Evolutionary conservation across 306 rosid genomes (phyloP).

Genomic region (Ziziphus jujuba): DNA sequence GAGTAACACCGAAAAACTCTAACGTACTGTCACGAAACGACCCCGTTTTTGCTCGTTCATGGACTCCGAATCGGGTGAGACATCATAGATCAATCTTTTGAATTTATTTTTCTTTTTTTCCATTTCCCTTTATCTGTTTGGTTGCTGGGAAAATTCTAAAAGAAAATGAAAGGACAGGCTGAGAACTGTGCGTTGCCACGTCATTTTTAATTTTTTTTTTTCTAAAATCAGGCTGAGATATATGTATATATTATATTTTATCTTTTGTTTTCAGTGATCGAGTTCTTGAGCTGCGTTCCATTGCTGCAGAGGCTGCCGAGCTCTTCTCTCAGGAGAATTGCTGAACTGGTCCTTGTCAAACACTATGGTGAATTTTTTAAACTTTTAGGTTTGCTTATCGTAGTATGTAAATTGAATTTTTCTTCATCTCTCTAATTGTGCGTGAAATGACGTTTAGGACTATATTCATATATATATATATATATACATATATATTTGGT

Average conservation of each 20-base stretch:
- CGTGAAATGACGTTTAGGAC: too few species aligned
- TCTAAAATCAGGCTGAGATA: too few species aligned
- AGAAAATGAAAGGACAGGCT: background rate
- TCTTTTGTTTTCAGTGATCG: slow-evolving; percentile 55
- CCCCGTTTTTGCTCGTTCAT: background rate
- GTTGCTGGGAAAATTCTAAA: background rate
- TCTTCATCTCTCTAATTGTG: too few species aligned
- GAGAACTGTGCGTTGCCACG: background rate
- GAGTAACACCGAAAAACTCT: too few species aligned
- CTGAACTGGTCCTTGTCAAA: slow-evolving; percentile 54
- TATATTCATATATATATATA: too few species aligned
- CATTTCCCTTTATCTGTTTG: background rate
- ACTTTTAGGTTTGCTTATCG: too few species aligned
- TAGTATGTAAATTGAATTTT: too few species aligned
- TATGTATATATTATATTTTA: background rate
- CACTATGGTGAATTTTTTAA: slow-evolving; percentile 47
- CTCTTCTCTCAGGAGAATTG: slow-evolving; percentile 61
- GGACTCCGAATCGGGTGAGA: slow-evolving; percentile 31
- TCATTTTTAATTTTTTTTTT: background rate
- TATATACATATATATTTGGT: too few species aligned
- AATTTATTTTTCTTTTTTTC: background rate
- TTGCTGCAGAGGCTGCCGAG: slow-evolving; percentile 81
- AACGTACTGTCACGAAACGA: too few species aligned
- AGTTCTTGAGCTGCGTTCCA: slow-evolving; percentile 79
- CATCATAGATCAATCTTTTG: background rate